Evolutionary conservation across 257 asterid species (phyloP).

Genomic region (Galeopsis tetrahit): DNA sequence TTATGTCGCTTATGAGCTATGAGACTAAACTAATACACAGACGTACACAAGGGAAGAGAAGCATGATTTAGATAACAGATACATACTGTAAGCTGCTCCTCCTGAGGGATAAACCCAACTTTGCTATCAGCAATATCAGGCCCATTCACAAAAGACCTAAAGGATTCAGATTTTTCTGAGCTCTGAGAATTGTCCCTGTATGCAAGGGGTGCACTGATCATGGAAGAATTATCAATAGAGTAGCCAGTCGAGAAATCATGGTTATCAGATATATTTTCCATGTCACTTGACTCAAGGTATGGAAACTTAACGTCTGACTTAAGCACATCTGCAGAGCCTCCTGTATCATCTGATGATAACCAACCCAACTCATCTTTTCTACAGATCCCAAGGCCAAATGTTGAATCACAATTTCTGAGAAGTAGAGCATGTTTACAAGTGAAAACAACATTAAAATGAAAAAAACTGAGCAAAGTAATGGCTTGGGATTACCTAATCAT

Average conservation of each 20-base stretch:
- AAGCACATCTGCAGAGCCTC: conserved; percentile 47
- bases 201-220: conserved; percentile 41
- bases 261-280: conserved; percentile 43
- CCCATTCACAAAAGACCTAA: conserved; percentile 46
- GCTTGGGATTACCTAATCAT: conserved; percentile 66
- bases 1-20: neutral
- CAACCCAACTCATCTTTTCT: conserved; percentile 72
- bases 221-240: conserved; percentile 41
- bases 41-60: neutral
- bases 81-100: conserved; percentile 47
- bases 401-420: conserved; percentile 76
- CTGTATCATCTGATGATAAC: conserved; percentile 66
- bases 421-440: conserved; percentile 31
- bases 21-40: conserved; percentile 9
- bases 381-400: conserved; percentile 64
- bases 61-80: conserved; percentile 6
- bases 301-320: conserved; percentile 55
- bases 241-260: conserved; percentile 43
- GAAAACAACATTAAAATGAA: conserved; percentile 16
- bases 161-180: conserved; percentile 49
- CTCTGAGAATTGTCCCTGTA: conserved; percentile 52
- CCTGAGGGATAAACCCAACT: conserved; percentile 43
- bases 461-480: conserved; percentile 15
- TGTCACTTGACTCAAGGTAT: conserved; percentile 48
- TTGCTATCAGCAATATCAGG: conserved; percentile 42